These are phyloP conservation scores for Pisolithus tinctorius DNA, from an alignment of 768 basidiomycete genomes.

Conservation along the genomic window DNA sequence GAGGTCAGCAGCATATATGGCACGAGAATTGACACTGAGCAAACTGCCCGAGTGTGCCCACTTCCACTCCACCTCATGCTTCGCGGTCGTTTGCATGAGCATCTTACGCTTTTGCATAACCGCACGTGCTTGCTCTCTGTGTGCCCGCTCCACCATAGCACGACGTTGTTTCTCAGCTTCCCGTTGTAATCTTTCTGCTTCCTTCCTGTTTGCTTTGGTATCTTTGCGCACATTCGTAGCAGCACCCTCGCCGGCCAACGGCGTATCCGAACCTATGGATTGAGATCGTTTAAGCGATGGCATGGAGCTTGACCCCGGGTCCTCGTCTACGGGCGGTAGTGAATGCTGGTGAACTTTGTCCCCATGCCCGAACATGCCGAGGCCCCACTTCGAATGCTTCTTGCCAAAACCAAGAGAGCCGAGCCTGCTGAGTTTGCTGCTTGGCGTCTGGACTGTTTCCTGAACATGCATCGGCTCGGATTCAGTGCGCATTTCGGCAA, in stretches of 20 bases:
- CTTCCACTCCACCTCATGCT: slow-evolving; percentile 60
- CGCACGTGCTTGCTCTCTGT: slow-evolving; percentile 84
- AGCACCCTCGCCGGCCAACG: slow-evolving; percentile 44
- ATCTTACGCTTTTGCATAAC: slow-evolving; percentile 89
- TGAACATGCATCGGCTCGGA: slow-evolving; percentile 31
- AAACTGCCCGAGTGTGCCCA: slow-evolving; percentile 34
- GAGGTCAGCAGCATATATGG: slow-evolving; percentile 18
- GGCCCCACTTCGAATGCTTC: slow-evolving; percentile 57
- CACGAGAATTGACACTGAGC: slow-evolving; percentile 35
- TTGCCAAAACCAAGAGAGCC: slow-evolving; percentile 58
- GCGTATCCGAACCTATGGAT: slow-evolving; percentile 70
- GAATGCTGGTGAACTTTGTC: slow-evolving; percentile 59
- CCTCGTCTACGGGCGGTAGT: slow-evolving; percentile 70
- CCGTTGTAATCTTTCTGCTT: slow-evolving; percentile 66
- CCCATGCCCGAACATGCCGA: slow-evolving; percentile 62
- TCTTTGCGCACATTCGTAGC: slow-evolving; percentile 38
- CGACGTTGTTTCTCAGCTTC: slow-evolving; percentile 86
- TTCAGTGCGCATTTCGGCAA: slow-evolving; percentile 38
- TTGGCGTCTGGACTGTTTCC: slow-evolving; percentile 34
- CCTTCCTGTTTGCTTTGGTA: slow-evolving; percentile 73
- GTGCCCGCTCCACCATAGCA: slow-evolving; percentile 62
- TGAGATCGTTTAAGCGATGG: slow-evolving; percentile 74
- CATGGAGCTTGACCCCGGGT: slow-evolving; percentile 46
- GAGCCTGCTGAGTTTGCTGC: slow-evolving; percentile 52
- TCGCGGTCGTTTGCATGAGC: slow-evolving; percentile 47